These are phyloP conservation scores for Begonia peltatifolia DNA, from an alignment of 306 rosid genomes.

Conservation along the genomic window DNA sequence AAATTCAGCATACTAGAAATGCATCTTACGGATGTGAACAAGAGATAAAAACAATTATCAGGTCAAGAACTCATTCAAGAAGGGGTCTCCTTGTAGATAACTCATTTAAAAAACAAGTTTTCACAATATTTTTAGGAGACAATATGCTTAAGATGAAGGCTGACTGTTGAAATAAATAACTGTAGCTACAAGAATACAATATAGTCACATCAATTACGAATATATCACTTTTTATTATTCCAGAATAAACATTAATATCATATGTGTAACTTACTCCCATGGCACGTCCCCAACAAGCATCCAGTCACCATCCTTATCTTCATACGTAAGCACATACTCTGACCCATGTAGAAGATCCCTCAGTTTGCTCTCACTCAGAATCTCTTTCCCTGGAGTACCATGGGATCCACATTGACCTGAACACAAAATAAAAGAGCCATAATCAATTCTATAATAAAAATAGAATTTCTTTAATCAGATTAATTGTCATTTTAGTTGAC, in stretches of 20 bases:
- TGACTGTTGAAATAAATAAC: too few relatives aligned
- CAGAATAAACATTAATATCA: background rate
- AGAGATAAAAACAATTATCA: too few relatives aligned
- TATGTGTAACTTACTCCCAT: slow-evolving; percentile 60
- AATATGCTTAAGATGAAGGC: too few relatives aligned
- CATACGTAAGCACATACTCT: slow-evolving; percentile 80
- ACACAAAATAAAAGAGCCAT: slow-evolving; percentile 15
- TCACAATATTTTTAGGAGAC: too few relatives aligned
- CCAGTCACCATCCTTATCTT: slow-evolving; percentile 97
- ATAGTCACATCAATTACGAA: background rate
- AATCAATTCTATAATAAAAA: background rate
- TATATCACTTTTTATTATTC: slow-evolving; percentile 1
- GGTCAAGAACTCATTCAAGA: too few relatives aligned
- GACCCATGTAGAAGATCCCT: slow-evolving; percentile 95
- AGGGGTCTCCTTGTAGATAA: too few relatives aligned
- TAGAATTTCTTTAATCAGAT: too few relatives aligned
- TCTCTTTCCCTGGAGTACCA: slow-evolving; percentile 65
- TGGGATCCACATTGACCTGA: slow-evolving; percentile 85
- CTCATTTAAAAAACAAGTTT: too few relatives aligned
- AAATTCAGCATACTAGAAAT: background rate
- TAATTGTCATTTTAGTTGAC: too few relatives aligned
- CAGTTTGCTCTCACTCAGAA: slow-evolving; percentile 77
- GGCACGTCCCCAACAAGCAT: slow-evolving; percentile 99
- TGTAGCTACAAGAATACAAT: too few relatives aligned
- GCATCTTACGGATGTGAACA: too few relatives aligned